Percentiles rank a stretch among this genome's conserved stretches.
These are phyloP conservation scores for Suhomyces guaymorum DNA, from an alignment of 1,139 yeast genomes.

Conservation along the genomic window DNA sequence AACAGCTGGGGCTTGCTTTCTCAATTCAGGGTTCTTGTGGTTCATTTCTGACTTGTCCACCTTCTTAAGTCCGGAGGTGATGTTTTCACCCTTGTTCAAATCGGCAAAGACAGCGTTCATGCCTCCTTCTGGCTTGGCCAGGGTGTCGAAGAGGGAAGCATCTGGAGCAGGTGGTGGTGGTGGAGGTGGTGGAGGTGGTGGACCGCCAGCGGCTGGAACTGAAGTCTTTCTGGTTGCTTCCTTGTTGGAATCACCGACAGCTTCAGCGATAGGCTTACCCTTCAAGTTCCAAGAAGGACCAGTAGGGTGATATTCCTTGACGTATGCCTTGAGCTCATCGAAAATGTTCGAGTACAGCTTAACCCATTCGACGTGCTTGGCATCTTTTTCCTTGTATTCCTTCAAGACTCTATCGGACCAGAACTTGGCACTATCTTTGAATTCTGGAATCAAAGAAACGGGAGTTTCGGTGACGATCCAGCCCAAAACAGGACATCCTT, in stretches of 20 bases:
- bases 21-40: constrained; percentile 85
- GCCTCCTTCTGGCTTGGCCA: constrained; percentile 49
- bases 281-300: constrained; percentile 73
- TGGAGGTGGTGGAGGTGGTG: constrained; percentile 69
- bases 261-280: constrained; percentile 49
- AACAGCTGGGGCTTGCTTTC: constrained; percentile 46
- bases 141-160: constrained; percentile 53
- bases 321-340: constrained; percentile 69
- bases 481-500: constrained; percentile 86
- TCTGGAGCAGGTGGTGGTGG: constrained; percentile 46
- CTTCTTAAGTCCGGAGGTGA: constrained; percentile 84
- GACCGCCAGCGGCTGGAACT: constrained; percentile 45
- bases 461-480: constrained; percentile 84
- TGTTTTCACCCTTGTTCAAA: constrained; percentile 77
- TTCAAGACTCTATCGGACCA: constrained; percentile 91
- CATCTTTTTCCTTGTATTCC: constrained; percentile 73
- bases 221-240: constrained; percentile 26
- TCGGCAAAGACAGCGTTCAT: constrained; percentile 92
- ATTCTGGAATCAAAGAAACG: constrained; percentile 72
- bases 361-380: constrained; percentile 77
- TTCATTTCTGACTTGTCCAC: constrained; percentile 94
- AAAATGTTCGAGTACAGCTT: constrained; percentile 60
- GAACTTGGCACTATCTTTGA: constrained; percentile 88
- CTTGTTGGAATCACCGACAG: constrained; percentile 20
- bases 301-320: constrained; percentile 72